Conservation (phyloP, 2,329 filamentous ascomycete species). For the Penicillium sp. region DNA sequence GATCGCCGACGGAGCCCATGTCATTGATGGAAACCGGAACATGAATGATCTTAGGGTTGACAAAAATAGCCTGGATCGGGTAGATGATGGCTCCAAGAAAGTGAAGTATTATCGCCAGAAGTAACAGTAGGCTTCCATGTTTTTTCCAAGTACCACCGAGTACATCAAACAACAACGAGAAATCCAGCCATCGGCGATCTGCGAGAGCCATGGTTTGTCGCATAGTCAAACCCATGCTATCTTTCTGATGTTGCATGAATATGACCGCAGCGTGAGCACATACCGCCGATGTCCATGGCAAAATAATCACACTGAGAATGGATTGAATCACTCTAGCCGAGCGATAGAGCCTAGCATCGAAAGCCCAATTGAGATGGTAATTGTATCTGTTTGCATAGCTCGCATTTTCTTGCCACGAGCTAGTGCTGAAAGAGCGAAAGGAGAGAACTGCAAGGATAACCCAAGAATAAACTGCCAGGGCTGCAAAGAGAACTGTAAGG, state of each 20-base stretch:
- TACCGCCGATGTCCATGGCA: slow-evolving; percentile 34
- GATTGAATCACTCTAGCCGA: slow-evolving; percentile 20
- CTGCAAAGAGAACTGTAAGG: slow-evolving; percentile 6
- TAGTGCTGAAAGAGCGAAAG: slow-evolving; percentile 4
- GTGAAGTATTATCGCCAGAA: slow-evolving; percentile 30
- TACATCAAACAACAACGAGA: background rate
- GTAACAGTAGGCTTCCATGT: slow-evolving; percentile 31
- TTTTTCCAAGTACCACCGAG: slow-evolving; percentile 22
- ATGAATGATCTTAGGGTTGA: slow-evolving; percentile 21
- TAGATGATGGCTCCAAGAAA: slow-evolving; percentile 32
- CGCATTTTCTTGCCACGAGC: slow-evolving; percentile 8
- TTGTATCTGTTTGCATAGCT: background rate
- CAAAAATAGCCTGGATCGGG: slow-evolving; percentile 32
- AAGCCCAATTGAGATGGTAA: background rate
- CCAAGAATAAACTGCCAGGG: slow-evolving; percentile 15
- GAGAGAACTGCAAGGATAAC: slow-evolving; percentile 11
- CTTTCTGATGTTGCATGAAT: slow-evolving; percentile 16
- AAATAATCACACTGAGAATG: slow-evolving; percentile 35
- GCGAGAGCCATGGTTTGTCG: slow-evolving; percentile 33
- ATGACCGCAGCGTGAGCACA: slow-evolving; percentile 20
- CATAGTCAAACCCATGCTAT: slow-evolving; percentile 9
- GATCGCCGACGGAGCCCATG: background rate
- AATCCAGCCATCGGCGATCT: slow-evolving; percentile 15
- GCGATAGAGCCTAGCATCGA: slow-evolving; percentile 11
- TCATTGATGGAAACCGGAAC: slow-evolving; percentile 10